Base-by-base conservation (phyloP, 257 asterid species). In the Lantana camara region DNA sequence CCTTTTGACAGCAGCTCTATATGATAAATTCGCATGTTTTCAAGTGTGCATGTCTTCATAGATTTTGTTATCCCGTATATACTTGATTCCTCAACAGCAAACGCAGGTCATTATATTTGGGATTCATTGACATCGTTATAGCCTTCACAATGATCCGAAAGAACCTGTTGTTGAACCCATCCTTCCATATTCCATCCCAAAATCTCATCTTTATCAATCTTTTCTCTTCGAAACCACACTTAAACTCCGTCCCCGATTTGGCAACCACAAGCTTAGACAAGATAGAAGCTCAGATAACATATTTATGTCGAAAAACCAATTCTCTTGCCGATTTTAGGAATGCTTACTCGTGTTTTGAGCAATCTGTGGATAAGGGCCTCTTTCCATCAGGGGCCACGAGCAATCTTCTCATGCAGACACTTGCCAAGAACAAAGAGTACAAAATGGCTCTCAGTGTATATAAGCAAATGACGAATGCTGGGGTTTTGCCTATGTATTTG, bases 351-450 rank as follows among this genome's bases (percentile, higher is more conserved):
- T 57, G 76, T 29, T 80, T 75, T 17, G 83, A 80, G 67, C 71
- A 73, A 62, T 76, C 75, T 15, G 50, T 77, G 63, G 85, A 79
- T 32, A 51, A 21, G 49, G 82, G 88, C 44, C 51, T 71, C 11
- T 32, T 76, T 41, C 95, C 90, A 7, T 80, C 83, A n/a, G 74
- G 55, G 42, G 23, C 64, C 10, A 41, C 69, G 13, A 67, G 71
- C 67, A 83, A 84, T 60, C 58, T 57, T 66, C 83, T 89, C 23
- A 19, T 86, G 65, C 82, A 71, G 56, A 77, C 59, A 34, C 86
- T 86, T 66, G 86, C 77, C 49, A 86, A 79, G 84, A 80, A 74
- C 15, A 81, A 81, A 64, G 82, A 79, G 64, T 79, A 84, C 71
- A 21, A 41, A 16, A 67, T 72, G 78, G 84, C 84, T 19, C 66